Conservation (phyloP, 202 grass and related monocot species). For the Brachypodium distachyon region DNA sequence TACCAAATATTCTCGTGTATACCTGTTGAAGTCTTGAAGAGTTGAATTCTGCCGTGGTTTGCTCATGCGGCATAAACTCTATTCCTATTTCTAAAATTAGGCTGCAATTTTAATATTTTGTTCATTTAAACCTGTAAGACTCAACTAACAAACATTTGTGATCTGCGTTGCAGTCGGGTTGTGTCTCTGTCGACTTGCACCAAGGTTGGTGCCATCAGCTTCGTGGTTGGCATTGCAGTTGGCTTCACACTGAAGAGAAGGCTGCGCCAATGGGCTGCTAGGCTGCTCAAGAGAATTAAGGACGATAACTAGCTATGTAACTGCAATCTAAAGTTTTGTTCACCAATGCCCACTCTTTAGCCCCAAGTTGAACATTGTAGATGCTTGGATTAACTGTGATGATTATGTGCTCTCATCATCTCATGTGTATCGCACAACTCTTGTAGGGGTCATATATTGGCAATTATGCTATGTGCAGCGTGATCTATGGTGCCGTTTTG, state of each 20-base stretch:
- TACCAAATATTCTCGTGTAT: background rate
- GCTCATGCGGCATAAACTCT: background rate
- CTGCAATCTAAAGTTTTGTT: background rate
- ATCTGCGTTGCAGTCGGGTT: constrained; percentile 36
- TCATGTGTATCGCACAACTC: background rate
- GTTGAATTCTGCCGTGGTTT: background rate
- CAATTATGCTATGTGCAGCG: background rate
- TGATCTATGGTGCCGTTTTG: background rate
- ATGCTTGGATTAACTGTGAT: background rate
- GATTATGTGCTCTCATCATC: no score
- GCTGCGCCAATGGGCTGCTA: constrained; percentile 47
- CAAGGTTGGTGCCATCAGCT: constrained; percentile 51
- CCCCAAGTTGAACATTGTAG: background rate
- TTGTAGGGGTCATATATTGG: no score
- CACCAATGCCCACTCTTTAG: background rate
- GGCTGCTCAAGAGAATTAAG: constrained; percentile 54
- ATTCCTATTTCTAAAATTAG: background rate
- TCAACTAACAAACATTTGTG: background rate
- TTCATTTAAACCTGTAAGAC: background rate
- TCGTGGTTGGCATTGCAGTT: constrained; percentile 43
- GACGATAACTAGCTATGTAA: constrained; percentile 28
- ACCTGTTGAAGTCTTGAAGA: background rate
- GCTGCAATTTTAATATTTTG: background rate
- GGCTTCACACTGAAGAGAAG: constrained; percentile 58
- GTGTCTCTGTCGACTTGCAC: constrained; percentile 55